These are phyloP conservation scores for Trypethelium eluteriae DNA, from an alignment of 495 filamentous ascomycete species.

Conservation along the genomic window DNA sequence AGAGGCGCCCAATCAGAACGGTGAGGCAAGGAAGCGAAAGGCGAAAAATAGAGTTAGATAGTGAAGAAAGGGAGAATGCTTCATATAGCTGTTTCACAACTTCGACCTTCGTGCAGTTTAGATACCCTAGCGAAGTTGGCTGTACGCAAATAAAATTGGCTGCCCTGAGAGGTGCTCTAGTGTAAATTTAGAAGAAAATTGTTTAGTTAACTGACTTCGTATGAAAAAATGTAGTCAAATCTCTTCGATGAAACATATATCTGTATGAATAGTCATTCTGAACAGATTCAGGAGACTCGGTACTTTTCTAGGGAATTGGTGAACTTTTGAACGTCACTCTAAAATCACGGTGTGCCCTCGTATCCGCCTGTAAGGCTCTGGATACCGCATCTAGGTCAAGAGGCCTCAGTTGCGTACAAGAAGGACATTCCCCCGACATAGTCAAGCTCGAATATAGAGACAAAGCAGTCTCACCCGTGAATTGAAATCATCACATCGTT, in stretches of 20 bases:
- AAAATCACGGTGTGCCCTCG: too few relatives aligned
- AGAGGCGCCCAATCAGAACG: constrained; percentile 31
- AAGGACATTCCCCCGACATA: too few relatives aligned
- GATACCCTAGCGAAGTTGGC: constrained; percentile 9
- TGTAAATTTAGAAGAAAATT: background rate
- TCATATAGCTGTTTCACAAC: background rate
- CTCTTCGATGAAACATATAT: background rate
- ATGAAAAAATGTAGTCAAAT: background rate
- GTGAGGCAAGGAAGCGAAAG: constrained; percentile 35
- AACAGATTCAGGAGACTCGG: too few relatives aligned
- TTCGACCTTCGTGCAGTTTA: background rate
- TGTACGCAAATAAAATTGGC: constrained; percentile 20
- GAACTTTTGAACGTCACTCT: too few relatives aligned
- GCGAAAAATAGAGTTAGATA: constrained; percentile 21
- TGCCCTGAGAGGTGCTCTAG: background rate
- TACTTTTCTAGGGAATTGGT: too few relatives aligned
- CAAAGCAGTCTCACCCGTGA: too few relatives aligned
- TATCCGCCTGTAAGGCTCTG: too few relatives aligned
- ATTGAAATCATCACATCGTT: too few relatives aligned
- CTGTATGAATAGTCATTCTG: too few relatives aligned
- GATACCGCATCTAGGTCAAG: too few relatives aligned
- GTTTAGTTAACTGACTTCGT: background rate
- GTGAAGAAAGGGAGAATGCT: background rate
- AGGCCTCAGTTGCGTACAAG: too few relatives aligned
- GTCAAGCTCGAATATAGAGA: too few relatives aligned